Evolutionary conservation across 345 rosid species (phyloP), one percentile per base, ranked within the genome.

Genomic region (Eucalyptus erythrocorys): DNA sequence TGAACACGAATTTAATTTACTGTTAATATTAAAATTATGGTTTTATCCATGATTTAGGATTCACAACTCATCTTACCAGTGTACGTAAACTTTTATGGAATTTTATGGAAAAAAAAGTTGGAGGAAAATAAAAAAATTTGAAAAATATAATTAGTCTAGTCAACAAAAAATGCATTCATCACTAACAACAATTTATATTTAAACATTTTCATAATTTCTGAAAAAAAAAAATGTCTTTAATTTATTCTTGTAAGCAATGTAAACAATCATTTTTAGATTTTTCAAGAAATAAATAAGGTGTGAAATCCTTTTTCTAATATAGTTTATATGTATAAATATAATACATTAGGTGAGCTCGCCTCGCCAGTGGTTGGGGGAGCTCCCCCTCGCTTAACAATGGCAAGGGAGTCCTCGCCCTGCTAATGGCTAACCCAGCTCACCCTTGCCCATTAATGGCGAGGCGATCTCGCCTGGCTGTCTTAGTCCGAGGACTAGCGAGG

Each of bases 371-470:
- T 48, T 4, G 50, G 50, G 50, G 16, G 15, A 48, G 50, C 5
- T 48, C 17, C 50, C 50, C 50, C 17, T 48, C 1, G 2, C 50
- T 13, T 0, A 13, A 0, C 1, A 6, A 13, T 48, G 14, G 6
- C 0, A 1, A 48, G 17, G 50, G 6, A 48, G 16, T 13, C 50
- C 50, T 48, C 16, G 6, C 48, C 47, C 2, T 3, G 10, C 47
- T 3, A 43, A 10, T 43, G 47, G 47, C 8, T 43, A 2, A 10
- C 10, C 9, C 3, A 43, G 47, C 43, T 42, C 42, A 40, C 48
- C n/a, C n/a, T n/a, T n/a, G 2, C 50, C 49, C 1, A 48, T 4
- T 0, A 2, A 48, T 0, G 6, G 2, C 2, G 0, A 48, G 49
- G 49, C 5, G 15, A 48, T 48, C 49, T 48, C 0, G 16, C 49